Conservation (phyloP, 1,139 yeast genomes). For the Yamadazyma sp. region DNA sequence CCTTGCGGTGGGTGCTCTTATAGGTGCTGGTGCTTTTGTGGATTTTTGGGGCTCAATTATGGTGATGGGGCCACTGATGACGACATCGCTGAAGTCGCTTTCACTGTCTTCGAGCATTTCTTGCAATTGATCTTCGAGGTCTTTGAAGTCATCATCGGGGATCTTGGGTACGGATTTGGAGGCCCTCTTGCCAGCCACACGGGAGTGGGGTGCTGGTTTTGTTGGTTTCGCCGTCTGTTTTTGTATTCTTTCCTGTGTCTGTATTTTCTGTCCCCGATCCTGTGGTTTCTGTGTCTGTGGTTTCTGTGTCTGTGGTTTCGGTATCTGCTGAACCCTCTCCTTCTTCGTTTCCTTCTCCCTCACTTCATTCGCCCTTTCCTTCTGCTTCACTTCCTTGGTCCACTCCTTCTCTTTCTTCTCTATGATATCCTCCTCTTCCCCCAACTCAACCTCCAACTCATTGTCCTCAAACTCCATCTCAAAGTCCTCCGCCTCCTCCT, state of each 20-base stretch:
- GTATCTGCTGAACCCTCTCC: too few species aligned
- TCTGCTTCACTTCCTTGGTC: neutral
- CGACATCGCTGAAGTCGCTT: constrained; percentile 12
- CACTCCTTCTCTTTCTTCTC: neutral
- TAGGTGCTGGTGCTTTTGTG: neutral
- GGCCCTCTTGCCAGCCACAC: constrained; percentile 3
- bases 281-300: constrained; percentile 1
- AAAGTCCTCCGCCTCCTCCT: constrained; percentile 31
- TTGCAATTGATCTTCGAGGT: constrained; percentile 44
- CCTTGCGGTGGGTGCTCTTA: constrained; percentile 16
- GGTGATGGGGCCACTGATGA: constrained; percentile 14
- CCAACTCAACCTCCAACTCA: constrained; percentile 19
- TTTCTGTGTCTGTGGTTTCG: neutral
- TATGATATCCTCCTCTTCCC: neutral
- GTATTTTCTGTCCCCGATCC: too few species aligned
- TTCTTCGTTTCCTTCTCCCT: neutral
- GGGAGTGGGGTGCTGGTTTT: too few species aligned
- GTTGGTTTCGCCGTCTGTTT: too few species aligned
- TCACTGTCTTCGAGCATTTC: constrained; percentile 36
- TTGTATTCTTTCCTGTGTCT: too few species aligned
- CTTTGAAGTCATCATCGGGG: constrained; percentile 47
- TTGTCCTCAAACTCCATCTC: constrained; percentile 16
- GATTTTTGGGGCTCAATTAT: constrained; percentile 10
- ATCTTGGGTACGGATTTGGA: too few species aligned
- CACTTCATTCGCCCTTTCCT: neutral